A percentile compares a stretch with the other conserved stretches of the same genome.
phyloP scores from a whole-genome alignment of 2,329 filamentous ascomycete species.

The Pseudogymnoascus sp. region DNA sequence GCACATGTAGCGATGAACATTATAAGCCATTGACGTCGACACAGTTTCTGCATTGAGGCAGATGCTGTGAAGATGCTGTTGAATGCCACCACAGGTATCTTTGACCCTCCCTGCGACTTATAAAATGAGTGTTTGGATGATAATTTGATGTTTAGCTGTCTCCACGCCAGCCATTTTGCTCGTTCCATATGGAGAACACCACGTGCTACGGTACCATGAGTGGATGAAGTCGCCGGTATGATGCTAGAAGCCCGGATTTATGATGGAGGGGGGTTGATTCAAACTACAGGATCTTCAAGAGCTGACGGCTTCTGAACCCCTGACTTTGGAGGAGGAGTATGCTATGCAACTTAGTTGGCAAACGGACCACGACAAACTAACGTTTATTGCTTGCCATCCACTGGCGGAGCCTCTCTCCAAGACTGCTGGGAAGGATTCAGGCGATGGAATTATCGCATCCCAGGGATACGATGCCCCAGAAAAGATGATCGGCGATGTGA shows the following conservation, averaged over 20 bases:
- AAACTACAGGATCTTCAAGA: slow-evolving; percentile 58
- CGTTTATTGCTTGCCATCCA: slow-evolving; percentile 68
- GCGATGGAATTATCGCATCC: slow-evolving; percentile 18
- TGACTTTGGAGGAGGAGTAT: slow-evolving; percentile 75
- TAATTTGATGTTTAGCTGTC: slow-evolving; percentile 46
- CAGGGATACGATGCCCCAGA: slow-evolving; percentile 46
- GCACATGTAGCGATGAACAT: not conserved
- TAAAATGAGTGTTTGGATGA: slow-evolving; percentile 11
- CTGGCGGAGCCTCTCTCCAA: slow-evolving; percentile 1
- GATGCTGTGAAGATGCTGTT: slow-evolving; percentile 23
- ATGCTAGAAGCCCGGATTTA: slow-evolving; percentile 47
- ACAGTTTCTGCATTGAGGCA: not conserved
- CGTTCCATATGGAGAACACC: slow-evolving; percentile 74
- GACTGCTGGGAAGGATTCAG: not conserved
- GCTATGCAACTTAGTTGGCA: slow-evolving; percentile 88
- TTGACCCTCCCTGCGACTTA: not conserved
- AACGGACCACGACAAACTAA: slow-evolving; percentile 73
- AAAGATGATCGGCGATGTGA: slow-evolving; percentile 66
- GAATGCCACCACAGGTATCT: slow-evolving; percentile 26
- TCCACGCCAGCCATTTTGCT: slow-evolving; percentile 59
- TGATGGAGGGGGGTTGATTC: slow-evolving; percentile 17
- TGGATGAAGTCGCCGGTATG: slow-evolving; percentile 64
- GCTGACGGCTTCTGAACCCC: slow-evolving; percentile 79
- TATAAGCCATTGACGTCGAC: not conserved
- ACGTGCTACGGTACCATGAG: slow-evolving; percentile 74